phyloP scores from a whole-genome alignment of 805 yeast genomes.

The Candida suzukii region DNA sequence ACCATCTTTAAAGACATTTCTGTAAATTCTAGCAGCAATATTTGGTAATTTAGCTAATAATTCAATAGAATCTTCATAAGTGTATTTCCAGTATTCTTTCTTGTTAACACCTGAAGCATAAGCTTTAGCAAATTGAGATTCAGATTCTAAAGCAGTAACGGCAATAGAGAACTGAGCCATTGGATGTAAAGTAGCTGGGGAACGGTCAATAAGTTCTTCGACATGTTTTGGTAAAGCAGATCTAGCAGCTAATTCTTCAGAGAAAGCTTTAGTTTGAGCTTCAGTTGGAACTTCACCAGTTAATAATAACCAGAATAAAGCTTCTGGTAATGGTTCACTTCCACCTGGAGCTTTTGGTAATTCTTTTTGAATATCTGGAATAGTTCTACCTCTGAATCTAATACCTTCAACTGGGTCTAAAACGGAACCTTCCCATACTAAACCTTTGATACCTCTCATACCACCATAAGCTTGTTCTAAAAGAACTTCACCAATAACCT shows the following conservation, averaged over 20 bases:
- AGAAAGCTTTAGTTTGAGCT: conserved; percentile 61
- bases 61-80: conserved; percentile 75
- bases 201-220: conserved; percentile 59
- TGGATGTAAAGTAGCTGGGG: conserved; percentile 76
- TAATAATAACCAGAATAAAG: conserved; percentile 72
- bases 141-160: conserved; percentile 72
- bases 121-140: conserved; percentile 79
- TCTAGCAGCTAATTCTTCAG: conserved; percentile 75
- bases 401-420: conserved; percentile 82
- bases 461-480: conserved; percentile 87
- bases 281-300: conserved; percentile 80
- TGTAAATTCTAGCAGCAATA: conserved; percentile 78
- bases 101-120: conserved; percentile 78
- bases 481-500: conserved; percentile 62
- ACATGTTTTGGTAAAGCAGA: conserved; percentile 75
- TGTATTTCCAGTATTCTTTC: conserved; percentile 78
- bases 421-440: conserved; percentile 87
- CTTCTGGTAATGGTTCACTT: conserved; percentile 65
- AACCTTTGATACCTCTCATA: conserved; percentile 81
- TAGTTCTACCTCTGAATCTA: conserved; percentile 78
- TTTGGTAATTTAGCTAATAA: conserved; percentile 75
- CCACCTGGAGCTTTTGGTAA: conserved; percentile 73
- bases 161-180: conserved; percentile 89
- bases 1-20: conserved; percentile 80
- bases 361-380: conserved; percentile 68